A percentile compares a stretch with the other conserved stretches of the same genome.
Evolutionary conservation across 176 grass and related monocot species (phyloP).

Genomic region (Oryza glumipatula): DNA sequence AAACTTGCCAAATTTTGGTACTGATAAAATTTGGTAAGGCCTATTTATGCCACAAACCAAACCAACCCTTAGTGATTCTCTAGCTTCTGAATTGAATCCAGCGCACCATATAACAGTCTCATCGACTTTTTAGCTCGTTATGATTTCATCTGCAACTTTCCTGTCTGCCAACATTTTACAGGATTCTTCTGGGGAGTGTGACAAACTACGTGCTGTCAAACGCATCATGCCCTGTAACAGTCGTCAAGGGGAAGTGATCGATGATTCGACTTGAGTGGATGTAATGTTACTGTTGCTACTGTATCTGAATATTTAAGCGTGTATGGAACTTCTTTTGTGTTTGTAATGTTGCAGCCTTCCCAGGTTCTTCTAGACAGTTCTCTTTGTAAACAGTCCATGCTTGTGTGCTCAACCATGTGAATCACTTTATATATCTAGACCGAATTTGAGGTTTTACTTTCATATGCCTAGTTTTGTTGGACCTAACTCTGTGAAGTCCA

Average conservation of each 20-base stretch:
- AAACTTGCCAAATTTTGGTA: no score
- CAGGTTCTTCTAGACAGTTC: background rate
- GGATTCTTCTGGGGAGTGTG: slow-evolving; percentile 87
- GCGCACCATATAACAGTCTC: background rate
- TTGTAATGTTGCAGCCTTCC: background rate
- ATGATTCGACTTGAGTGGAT: background rate
- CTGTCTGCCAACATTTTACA: slow-evolving; percentile 34
- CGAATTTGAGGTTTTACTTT: background rate
- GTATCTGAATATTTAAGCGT: slow-evolving; percentile 29
- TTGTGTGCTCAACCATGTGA: background rate
- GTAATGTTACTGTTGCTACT: background rate
- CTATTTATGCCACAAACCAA: no score
- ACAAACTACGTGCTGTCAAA: slow-evolving; percentile 79
- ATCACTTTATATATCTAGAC: background rate
- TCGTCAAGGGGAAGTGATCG: slow-evolving; percentile 59
- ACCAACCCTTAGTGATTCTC: background rate
- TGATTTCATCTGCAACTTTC: background rate
- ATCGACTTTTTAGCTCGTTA: background rate
- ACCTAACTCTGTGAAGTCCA: background rate
- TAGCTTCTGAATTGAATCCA: background rate
- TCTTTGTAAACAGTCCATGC: background rate
- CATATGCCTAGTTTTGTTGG: background rate
- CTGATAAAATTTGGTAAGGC: no score
- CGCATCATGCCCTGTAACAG: slow-evolving; percentile 81
- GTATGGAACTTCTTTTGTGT: slow-evolving; percentile 6